Evolutionary conservation across 1,139 yeast species (phyloP).

Genomic region (Blastobotrys indianensis): DNA sequence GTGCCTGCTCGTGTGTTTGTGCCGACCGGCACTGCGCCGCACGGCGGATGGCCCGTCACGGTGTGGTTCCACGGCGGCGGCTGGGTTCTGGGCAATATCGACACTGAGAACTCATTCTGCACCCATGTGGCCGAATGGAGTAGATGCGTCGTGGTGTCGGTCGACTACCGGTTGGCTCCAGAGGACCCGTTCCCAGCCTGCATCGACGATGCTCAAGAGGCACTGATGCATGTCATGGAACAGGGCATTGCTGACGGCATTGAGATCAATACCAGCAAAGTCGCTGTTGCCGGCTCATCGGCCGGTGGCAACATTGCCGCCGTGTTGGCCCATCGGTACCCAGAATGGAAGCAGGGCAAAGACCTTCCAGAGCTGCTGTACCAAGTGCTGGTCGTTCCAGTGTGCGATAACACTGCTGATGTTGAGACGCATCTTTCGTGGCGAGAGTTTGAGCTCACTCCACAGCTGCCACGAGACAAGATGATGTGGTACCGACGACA

Average conservation of each 20-base stretch:
- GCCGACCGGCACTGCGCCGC: slow-evolving; percentile 38
- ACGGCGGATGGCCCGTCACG: slow-evolving; percentile 42
- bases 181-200: slow-evolving; percentile 47
- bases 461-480: slow-evolving; percentile 45
- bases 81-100: slow-evolving; percentile 44
- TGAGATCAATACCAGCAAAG: slow-evolving; percentile 33
- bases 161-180: slow-evolving; percentile 46
- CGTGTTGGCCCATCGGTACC: slow-evolving; percentile 38
- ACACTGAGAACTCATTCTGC: slow-evolving; percentile 44
- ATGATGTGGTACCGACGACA: slow-evolving; percentile 45
- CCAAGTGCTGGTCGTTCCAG: slow-evolving; percentile 46
- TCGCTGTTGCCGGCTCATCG: slow-evolving; percentile 45
- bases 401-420: slow-evolving; percentile 45
- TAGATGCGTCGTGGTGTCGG: slow-evolving; percentile 18
- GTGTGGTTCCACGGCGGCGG: slow-evolving; percentile 48
- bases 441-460: slow-evolving; percentile 40
- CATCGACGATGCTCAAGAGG: slow-evolving; percentile 43
- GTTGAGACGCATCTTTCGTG: slow-evolving; percentile 38
- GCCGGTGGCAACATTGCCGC: slow-evolving; percentile 48
- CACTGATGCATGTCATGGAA: slow-evolving; percentile 23
- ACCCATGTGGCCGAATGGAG: slow-evolving; percentile 38
- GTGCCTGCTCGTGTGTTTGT: slow-evolving; percentile 41
- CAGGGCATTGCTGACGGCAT: slow-evolving; percentile 24
- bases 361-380: slow-evolving; percentile 38
- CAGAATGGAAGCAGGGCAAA: slow-evolving; percentile 20